Evolutionary conservation across 306 rosid species (phyloP).

Genomic region (Macrotyloma uniflorum): DNA sequence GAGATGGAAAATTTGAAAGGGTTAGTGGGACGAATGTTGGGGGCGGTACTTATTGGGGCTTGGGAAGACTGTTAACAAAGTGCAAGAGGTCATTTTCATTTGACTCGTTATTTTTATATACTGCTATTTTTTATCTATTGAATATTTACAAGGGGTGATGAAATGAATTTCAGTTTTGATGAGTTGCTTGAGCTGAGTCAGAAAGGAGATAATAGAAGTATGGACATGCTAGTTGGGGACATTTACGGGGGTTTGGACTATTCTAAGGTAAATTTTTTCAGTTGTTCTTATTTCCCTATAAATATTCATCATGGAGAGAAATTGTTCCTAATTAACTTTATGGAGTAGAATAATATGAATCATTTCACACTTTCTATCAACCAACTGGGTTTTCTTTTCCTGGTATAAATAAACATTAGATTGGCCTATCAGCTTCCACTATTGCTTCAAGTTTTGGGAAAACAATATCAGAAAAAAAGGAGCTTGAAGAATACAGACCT

Average conservation of each 20-base stretch:
- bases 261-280: constrained; percentile 64
- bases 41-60: constrained; percentile 99
- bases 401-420: constrained; percentile 53
- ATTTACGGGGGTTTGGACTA: constrained; percentile 99
- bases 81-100: constrained; percentile 78
- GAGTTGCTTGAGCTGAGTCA: constrained; percentile 98
- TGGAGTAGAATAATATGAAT: constrained; percentile 22
- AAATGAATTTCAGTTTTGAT: constrained; percentile 75
- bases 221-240: constrained; percentile 99
- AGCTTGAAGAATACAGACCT: constrained; percentile 92
- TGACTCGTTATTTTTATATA: constrained; percentile 21
- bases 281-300: constrained; percentile 27
- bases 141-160: constrained; percentile 32
- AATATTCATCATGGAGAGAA: background rate
- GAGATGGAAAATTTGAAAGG: constrained; percentile 95
- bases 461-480: constrained; percentile 86
- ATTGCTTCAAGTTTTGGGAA: constrained; percentile 99
- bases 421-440: constrained; percentile 95
- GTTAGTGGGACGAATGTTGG: constrained; percentile 99
- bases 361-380: constrained; percentile 31
- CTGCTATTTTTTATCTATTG: constrained; percentile 33
- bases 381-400: constrained; percentile 38
- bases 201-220: constrained; percentile 85
- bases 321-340: constrained; percentile 2
- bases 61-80: constrained; percentile 93